Conservation (phyloP, 2,329 filamentous ascomycete genomes). For the Ceratocystis alfenasii region DNA sequence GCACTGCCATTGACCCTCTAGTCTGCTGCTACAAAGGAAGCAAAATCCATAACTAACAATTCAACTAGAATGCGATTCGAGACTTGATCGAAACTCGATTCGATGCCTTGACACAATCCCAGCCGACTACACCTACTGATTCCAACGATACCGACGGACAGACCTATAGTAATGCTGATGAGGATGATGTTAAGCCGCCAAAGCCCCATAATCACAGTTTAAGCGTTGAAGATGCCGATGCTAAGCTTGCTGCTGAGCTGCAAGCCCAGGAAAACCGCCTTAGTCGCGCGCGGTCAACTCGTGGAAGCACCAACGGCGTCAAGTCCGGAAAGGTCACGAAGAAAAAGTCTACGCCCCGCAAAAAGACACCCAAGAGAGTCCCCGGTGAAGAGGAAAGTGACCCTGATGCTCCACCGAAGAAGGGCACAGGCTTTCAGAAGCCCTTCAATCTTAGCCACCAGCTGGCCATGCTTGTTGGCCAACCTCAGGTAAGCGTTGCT, state of each 20-base stretch:
- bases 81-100: constrained; percentile 61
- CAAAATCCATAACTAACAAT: background rate
- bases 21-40: background rate
- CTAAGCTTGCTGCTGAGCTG: constrained; percentile 70
- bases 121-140: constrained; percentile 29
- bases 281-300: constrained; percentile 56
- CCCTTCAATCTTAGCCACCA: constrained; percentile 62
- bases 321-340: constrained; percentile 53
- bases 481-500: constrained; percentile 42
- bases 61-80: constrained; percentile 54
- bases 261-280: constrained; percentile 83
- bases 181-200: constrained; percentile 26
- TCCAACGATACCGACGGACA: constrained; percentile 30
- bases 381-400: constrained; percentile 38
- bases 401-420: constrained; percentile 58
- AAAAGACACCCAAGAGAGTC: constrained; percentile 59
- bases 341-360: constrained; percentile 56
- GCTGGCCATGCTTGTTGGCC: constrained; percentile 57
- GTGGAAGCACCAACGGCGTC: constrained; percentile 55
- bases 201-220: constrained; percentile 27
- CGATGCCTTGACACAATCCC: constrained; percentile 50
- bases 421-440: constrained; percentile 88
- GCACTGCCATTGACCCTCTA: background rate
- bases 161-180: constrained; percentile 20
- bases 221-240: constrained; percentile 60